Evolutionary conservation across 305 asterid species (phyloP), one percentile per base, ranked within the genome.

Genomic region (Plantago rigida): DNA sequence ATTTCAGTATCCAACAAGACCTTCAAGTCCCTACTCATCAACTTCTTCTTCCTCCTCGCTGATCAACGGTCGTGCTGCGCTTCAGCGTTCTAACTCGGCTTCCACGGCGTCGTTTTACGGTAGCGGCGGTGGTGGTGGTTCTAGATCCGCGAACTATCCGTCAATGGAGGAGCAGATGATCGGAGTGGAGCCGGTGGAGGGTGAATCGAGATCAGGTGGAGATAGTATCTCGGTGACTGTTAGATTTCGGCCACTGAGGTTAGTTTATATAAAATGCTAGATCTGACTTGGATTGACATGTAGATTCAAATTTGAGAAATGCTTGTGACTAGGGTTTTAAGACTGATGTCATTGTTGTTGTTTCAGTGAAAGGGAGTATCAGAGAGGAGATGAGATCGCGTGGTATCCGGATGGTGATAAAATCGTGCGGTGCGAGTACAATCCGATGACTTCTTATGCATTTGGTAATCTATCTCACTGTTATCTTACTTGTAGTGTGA

Each of bases 191-290:
- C 86, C 82, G 10, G 71, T 69, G 17, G 94, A 81, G 52, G 67
- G 51, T 70, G 59, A 77, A 28, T 70, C 97, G 65, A 65, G 87
- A 89, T 82, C 95, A 77, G 92, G 80, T 67, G 99, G 81, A 70
- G 99, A 87, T 62, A 85, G 94, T 68, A 89, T 93, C 68, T 85
- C 96, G 8, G 99, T 89, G 49, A 93, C 99, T 11, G 84, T 93
- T 78, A 75, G 97, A 48, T 89, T 93, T 77, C 87, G 99, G 47
- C 99, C 99, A 24, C 10, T 89, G 86, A 93, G 95, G 97, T 93
- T 73, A 70, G 41, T 62, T 69, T 42, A 13, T 78, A 6, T 13
- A 0, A 19, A 64, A 47, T 75, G 63, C 48, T 69, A 67, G 87
- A 81, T 89, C 96, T 81, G 73, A 67, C 65, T 74, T 78, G 22